Evolutionary conservation across 192 early-diverging fungal species (phyloP).

Genomic region (Coemansia sp.): DNA sequence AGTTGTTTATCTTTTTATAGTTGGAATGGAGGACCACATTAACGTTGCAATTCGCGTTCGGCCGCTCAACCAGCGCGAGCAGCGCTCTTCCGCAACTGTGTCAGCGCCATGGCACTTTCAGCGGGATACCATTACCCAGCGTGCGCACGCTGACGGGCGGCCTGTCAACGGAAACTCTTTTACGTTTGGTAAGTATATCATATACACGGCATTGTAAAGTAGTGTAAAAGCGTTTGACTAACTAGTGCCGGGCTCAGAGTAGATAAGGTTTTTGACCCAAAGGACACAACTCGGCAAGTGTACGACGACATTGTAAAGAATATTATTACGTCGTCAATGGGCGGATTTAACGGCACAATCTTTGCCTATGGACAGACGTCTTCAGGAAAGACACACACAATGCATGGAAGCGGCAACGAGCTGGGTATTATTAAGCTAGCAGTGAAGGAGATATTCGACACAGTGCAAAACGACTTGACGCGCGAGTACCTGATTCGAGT

Average conservation of each 20-base stretch:
- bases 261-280: constrained; percentile 57
- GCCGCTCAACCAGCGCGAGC: constrained; percentile 65
- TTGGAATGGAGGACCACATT: constrained; percentile 57
- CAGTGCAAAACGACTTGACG: constrained; percentile 44
- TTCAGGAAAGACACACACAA: constrained; percentile 86
- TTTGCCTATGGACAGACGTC: constrained; percentile 99
- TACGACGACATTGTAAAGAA: constrained; percentile 56
- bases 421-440: constrained; percentile 71
- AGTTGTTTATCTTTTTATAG: constrained; percentile 7
- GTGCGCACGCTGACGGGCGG: constrained; percentile 29
- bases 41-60: constrained; percentile 74
- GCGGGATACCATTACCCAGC: constrained; percentile 51
- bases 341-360: constrained; percentile 94
- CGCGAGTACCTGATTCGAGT: constrained; percentile 90
- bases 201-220: background rate
- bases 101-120: constrained; percentile 48
- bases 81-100: constrained; percentile 34
- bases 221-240: background rate
- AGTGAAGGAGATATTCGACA: constrained; percentile 64
- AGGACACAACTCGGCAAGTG: constrained; percentile 39
- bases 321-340: constrained; percentile 72
- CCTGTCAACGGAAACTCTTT: constrained; percentile 40
- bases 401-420: constrained; percentile 64
- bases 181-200: constrained; percentile 45
- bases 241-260: background rate